phyloP scores from a whole-genome alignment of 179 eudicot genomes.

The Sideroxylon spinosum region DNA sequence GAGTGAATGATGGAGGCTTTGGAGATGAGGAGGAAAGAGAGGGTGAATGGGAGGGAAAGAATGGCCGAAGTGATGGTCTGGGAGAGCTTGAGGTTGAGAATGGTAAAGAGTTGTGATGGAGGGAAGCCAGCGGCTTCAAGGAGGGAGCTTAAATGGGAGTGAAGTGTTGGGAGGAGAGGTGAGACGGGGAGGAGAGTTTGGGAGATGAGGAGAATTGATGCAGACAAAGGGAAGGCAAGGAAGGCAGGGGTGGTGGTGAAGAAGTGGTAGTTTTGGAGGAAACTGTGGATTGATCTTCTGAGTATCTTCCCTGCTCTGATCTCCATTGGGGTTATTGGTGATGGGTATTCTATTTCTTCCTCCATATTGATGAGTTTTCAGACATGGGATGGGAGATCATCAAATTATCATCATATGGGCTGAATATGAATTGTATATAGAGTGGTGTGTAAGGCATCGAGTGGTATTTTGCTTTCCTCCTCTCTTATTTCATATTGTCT shows the following conservation, averaged over 20 bases:
- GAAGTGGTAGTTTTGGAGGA: constrained; percentile 44
- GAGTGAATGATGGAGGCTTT: constrained; percentile 52
- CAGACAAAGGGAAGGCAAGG: constrained; percentile 50
- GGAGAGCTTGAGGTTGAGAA: constrained; percentile 60
- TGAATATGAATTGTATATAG: constrained; percentile 12
- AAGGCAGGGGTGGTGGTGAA: constrained; percentile 42
- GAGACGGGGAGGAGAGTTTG: constrained; percentile 33
- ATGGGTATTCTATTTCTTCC: not conserved
- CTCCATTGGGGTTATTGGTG: constrained; percentile 39
- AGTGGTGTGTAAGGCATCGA: not conserved
- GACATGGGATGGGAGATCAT: not conserved
- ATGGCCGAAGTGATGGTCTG: constrained; percentile 53
- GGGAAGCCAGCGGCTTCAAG: constrained; percentile 41
- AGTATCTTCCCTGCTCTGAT: constrained; percentile 30
- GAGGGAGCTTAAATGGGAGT: constrained; percentile 32
- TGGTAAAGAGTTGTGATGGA: constrained; percentile 36
- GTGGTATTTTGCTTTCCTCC: not conserved
- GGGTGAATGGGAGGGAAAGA: constrained; percentile 51
- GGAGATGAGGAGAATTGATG: constrained; percentile 42
- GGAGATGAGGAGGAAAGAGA: constrained; percentile 64
- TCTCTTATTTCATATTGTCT: constrained; percentile 12
- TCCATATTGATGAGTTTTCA: constrained; percentile 7
- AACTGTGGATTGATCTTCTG: constrained; percentile 45
- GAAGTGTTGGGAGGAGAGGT: constrained; percentile 27
- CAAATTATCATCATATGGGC: not conserved